phyloP scores from a whole-genome alignment of 768 basidiomycete species.

The Epithele typhae region DNA sequence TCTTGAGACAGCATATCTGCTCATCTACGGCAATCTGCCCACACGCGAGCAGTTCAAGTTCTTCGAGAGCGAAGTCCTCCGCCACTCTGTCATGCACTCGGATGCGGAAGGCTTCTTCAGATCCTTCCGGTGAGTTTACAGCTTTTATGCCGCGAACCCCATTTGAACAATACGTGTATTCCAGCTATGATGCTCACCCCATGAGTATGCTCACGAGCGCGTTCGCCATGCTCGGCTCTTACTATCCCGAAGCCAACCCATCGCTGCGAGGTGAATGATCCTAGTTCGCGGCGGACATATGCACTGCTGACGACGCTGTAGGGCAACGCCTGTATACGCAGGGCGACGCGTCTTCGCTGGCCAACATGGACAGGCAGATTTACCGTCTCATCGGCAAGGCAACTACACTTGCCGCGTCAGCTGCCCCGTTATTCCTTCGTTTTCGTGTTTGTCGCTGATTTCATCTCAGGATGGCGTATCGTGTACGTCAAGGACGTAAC shows the following conservation, averaged over 20 bases:
- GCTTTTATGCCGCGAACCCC: too few relatives aligned
- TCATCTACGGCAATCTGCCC: conserved; percentile 85
- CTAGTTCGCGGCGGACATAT: too few relatives aligned
- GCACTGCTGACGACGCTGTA: conserved; percentile 20
- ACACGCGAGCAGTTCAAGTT: conserved; percentile 49
- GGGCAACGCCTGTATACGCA: conserved; percentile 78
- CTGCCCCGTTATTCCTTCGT: conserved; percentile 11
- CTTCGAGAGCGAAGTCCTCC: conserved; percentile 75
- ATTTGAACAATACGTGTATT: too few relatives aligned
- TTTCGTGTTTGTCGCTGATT: not conserved
- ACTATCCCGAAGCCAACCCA: conserved; percentile 86
- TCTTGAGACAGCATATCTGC: conserved; percentile 80
- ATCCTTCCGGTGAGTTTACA: conserved; percentile 33
- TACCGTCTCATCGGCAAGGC: conserved; percentile 85
- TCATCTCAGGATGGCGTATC: conserved; percentile 79
- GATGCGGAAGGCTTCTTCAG: conserved; percentile 39
- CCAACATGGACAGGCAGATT: conserved; percentile 89
- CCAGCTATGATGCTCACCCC: conserved; percentile 85
- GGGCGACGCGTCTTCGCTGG: conserved; percentile 61
- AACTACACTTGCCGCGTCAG: conserved; percentile 81
- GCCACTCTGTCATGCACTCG: conserved; percentile 52
- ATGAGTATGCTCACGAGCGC: conserved; percentile 89
- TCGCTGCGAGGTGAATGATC: conserved; percentile 62
- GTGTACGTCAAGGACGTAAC: conserved; percentile 83
- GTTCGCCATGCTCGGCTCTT: conserved; percentile 84